Base-by-base conservation (phyloP, 2,329 filamentous ascomycete genomes). In the Macrophomina phaseolina region DNA sequence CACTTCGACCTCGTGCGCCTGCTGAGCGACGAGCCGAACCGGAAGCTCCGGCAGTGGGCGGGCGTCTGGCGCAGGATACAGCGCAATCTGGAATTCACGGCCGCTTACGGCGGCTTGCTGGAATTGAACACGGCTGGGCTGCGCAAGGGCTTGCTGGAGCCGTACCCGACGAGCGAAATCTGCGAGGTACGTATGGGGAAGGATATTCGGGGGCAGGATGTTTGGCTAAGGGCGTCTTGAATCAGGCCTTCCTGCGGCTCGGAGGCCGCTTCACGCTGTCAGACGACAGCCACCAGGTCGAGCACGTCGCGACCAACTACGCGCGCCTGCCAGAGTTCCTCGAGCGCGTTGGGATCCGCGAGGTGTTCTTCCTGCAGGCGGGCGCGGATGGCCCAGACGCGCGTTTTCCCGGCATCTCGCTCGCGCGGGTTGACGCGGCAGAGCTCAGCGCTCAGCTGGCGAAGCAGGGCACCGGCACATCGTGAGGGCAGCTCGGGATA, bases 1-100 rank as follows among this genome's bases (percentile, higher is more conserved):
- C 95, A 99, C 80, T 97, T 99, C 76, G 95, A 99, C 80, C 86
- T 99, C 23, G 90, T 98, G 65, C 85, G 94, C 12, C 81, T 99
- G 69, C 84, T 95, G 76, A 93, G 91, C 72, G 85, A 88, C 67
- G 84, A 91, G 23, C 90, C 91, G 0, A 86, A 86, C 58, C 78
- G 85, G 46, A 87, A 89, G 69, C 82, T 93, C 67, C 81, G 81
- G 46, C 75, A 75, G 68, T 89, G 87, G 83, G 74, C 78, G 1
- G 78, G 82, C 3, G 91, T 97, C 0, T 98, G 94, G 94, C 79
- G 84, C 61, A 87, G 83, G 74, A 86, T 96, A 38, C 71, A 86
- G 72, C 84, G 94, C 67, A 98, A 98, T 77, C 80, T 99, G 72
- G 80, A 85, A 68, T 86, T 88, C 68, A 85, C 94, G 42, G 86